Percentiles rank a stretch among this genome's conserved stretches.
Conservation (phyloP, 164 flowering plant genomes). For the Stephania japonica region DNA sequence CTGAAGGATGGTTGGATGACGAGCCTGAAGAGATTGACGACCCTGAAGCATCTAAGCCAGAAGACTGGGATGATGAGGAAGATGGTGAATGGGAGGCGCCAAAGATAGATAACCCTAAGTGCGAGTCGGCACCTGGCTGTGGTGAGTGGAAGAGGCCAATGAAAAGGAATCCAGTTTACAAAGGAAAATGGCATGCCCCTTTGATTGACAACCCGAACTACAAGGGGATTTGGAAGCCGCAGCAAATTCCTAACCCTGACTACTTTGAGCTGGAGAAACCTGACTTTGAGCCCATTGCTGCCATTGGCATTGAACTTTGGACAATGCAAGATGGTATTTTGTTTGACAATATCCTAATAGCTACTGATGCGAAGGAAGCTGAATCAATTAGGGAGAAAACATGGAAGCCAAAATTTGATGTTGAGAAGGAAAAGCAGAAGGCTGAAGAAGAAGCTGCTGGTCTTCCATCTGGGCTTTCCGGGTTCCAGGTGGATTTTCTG, state of each 20-base stretch:
- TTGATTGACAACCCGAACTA: slow-evolving; percentile 80
- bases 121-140: slow-evolving; percentile 85
- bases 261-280: slow-evolving; percentile 80
- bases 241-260: slow-evolving; percentile 70
- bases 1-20: slow-evolving; percentile 98
- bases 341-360: slow-evolving; percentile 84
- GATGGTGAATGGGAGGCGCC: slow-evolving; percentile 99
- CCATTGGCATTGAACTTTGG: slow-evolving; percentile 97
- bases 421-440: slow-evolving; percentile 83
- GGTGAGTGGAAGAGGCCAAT: slow-evolving; percentile 98
- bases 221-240: slow-evolving; percentile 99
- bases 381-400: slow-evolving; percentile 42
- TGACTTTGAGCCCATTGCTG: slow-evolving; percentile 83
- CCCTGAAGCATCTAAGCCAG: slow-evolving; percentile 89
- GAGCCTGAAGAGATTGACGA: slow-evolving; percentile 97
- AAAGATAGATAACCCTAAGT: slow-evolving; percentile 84
- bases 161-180: slow-evolving; percentile 90
- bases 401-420: slow-evolving; percentile 85
- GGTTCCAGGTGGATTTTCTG: slow-evolving; percentile 50
- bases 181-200: slow-evolving; percentile 94
- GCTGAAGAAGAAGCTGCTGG: slow-evolving; percentile 62
- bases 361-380: slow-evolving; percentile 65
- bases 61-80: slow-evolving; percentile 99
- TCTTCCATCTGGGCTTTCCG: slow-evolving; percentile 42
- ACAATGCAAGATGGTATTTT: slow-evolving; percentile 99